Conservation (phyloP, 2,329 filamentous ascomycete genomes). For the Aspergillus hortae region DNA sequence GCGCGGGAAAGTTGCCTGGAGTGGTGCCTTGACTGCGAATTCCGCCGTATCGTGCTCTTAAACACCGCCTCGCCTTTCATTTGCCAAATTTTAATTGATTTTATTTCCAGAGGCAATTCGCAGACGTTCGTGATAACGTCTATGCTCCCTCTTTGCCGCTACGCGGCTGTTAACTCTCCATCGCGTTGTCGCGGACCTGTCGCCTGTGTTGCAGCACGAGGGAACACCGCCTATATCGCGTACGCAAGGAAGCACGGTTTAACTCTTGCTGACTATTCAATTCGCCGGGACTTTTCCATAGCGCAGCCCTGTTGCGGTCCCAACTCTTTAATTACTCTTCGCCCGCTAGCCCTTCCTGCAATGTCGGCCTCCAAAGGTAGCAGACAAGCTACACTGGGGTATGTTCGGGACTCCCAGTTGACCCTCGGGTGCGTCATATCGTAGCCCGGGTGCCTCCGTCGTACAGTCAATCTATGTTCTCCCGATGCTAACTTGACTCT, state of each 20-base stretch:
- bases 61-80: not conserved
- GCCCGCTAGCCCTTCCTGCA: not conserved
- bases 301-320: not conserved
- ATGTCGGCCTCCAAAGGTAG: constrained; percentile 20
- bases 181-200: constrained; percentile 11
- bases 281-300: not conserved
- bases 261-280: not conserved
- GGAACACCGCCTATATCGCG: not conserved
- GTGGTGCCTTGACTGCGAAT: constrained; percentile 7
- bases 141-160: constrained; percentile 13
- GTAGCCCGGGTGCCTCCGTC: not conserved
- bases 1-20: constrained; percentile 7
- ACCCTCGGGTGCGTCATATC: constrained; percentile 63
- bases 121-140: constrained; percentile 7
- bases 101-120: not conserved
- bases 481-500: constrained; percentile 1
- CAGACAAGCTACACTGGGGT: constrained; percentile 85
- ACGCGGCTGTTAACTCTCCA: constrained; percentile 10
- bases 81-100: not conserved
- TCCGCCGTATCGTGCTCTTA: not conserved
- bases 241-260: not conserved
- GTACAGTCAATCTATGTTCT: not conserved
- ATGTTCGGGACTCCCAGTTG: constrained; percentile 71
- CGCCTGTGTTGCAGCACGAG: constrained; percentile 2
- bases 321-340: not conserved